A percentile compares a stretch with the other conserved stretches of the same genome.
phyloP scores from a whole-genome alignment of 352 stramenopile species.

The Globisporangium spiculum region DNA sequence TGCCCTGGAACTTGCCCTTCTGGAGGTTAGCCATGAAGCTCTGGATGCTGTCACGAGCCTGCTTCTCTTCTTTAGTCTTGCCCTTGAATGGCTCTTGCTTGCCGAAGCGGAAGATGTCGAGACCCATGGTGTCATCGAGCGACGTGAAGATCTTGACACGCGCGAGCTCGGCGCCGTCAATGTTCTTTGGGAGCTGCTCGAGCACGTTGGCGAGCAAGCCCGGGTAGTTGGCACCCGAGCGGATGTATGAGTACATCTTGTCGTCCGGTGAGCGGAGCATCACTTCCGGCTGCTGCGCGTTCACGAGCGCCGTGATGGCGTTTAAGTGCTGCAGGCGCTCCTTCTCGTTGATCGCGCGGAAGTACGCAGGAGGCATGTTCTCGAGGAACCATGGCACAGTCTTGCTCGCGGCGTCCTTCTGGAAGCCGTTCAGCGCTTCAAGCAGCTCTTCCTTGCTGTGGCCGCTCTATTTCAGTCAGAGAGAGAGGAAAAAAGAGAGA shows the following conservation, averaged over 20 bases:
- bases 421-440: slow-evolving; percentile 59
- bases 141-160: slow-evolving; percentile 91
- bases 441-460: slow-evolving; percentile 48
- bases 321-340: slow-evolving; percentile 86
- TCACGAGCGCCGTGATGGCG: slow-evolving; percentile 78
- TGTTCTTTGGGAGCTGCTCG: slow-evolving; percentile 59
- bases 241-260: slow-evolving; percentile 81
- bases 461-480: slow-evolving; percentile 14
- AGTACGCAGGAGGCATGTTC: slow-evolving; percentile 90
- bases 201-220: slow-evolving; percentile 70
- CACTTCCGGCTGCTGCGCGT: slow-evolving; percentile 75
- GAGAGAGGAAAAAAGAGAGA: background rate
- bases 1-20: slow-evolving; percentile 59
- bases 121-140: slow-evolving; percentile 74
- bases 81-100: slow-evolving; percentile 71
- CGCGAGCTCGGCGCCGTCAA: slow-evolving; percentile 60
- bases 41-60: slow-evolving; percentile 54
- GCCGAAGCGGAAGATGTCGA: slow-evolving; percentile 87
- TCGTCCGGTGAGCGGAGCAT: slow-evolving; percentile 78
- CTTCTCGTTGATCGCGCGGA: slow-evolving; percentile 81
- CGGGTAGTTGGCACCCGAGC: slow-evolving; percentile 73
- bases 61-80: slow-evolving; percentile 55
- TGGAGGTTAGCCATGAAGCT: slow-evolving; percentile 72
- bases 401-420: slow-evolving; percentile 64
- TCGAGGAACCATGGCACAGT: slow-evolving; percentile 86